Evolutionary conservation across 805 yeast species (phyloP).

Genomic region (Pichia occidentalis): DNA sequence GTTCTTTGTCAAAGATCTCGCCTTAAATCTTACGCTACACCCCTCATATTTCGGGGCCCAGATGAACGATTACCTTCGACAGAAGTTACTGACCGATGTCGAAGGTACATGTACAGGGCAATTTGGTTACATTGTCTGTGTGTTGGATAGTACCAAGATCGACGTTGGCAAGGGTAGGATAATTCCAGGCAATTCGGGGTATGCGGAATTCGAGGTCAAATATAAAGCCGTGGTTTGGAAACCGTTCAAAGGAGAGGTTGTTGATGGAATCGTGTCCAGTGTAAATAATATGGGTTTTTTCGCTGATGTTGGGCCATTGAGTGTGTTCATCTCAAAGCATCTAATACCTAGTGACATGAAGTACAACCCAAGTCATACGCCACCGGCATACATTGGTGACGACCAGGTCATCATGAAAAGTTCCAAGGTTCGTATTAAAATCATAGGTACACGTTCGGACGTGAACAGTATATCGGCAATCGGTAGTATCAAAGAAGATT

Average conservation of each 20-base stretch:
- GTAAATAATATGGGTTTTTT: conserved; percentile 94
- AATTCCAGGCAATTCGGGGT: conserved; percentile 77
- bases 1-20: conserved; percentile 66
- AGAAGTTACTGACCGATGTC: conserved; percentile 87
- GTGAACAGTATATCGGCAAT: conserved; percentile 96
- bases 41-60: conserved; percentile 98
- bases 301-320: conserved; percentile 96
- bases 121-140: conserved; percentile 95
- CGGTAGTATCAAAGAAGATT: conserved; percentile 97
- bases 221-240: conserved; percentile 97
- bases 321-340: conserved; percentile 92
- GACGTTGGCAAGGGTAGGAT: conserved; percentile 94
- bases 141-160: conserved; percentile 86
- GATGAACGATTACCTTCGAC: conserved; percentile 88
- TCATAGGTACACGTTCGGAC: conserved; percentile 95
- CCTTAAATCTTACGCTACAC: conserved; percentile 86
- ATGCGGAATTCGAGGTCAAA: conserved; percentile 94
- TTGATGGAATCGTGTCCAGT: conserved; percentile 90
- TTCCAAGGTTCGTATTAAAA: conserved; percentile 85
- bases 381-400: conserved; percentile 95
- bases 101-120: conserved; percentile 99
- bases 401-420: conserved; percentile 95
- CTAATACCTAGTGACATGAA: conserved; percentile 90
- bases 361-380: conserved; percentile 91
- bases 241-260: conserved; percentile 98